These are phyloP conservation scores for Ganoderma meredithae DNA, from an alignment of 1,284 basidiomycete species.

Conservation along the genomic window DNA sequence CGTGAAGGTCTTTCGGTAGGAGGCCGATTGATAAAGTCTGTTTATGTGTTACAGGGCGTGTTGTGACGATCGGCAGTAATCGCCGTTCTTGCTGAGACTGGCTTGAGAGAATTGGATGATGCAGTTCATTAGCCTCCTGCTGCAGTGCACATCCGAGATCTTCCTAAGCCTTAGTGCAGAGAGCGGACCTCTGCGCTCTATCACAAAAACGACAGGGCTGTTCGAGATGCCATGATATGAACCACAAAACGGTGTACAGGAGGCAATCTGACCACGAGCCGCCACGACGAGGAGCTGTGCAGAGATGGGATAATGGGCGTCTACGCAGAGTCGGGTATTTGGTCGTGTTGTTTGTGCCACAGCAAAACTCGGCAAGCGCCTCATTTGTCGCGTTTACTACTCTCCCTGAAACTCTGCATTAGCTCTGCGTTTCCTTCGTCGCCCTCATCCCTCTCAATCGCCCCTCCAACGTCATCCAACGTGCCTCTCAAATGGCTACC, in stretches of 20 bases:
- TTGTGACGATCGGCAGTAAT: neutral
- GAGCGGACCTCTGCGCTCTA: neutral
- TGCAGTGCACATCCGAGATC: neutral
- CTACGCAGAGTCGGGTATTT: slow-evolving; percentile 29
- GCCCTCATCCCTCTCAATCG: slow-evolving; percentile 32
- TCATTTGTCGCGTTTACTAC: slow-evolving; percentile 35
- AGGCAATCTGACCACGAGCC: neutral
- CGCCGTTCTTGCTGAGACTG: neutral
- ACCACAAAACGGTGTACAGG: neutral
- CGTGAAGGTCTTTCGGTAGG: neutral
- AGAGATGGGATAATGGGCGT: slow-evolving; percentile 16
- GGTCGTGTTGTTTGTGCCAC: slow-evolving; percentile 37
- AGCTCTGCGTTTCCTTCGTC: slow-evolving; percentile 17
- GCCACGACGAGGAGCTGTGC: neutral
- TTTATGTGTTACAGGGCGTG: neutral
- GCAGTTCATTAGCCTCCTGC: neutral
- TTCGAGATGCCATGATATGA: neutral
- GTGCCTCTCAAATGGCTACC: slow-evolving; percentile 43
- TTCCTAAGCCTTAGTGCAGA: neutral
- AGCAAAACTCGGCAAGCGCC: slow-evolving; percentile 36
- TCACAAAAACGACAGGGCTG: neutral
- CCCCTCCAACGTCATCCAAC: slow-evolving; percentile 18
- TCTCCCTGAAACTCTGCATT: slow-evolving; percentile 20
- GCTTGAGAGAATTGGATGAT: neutral
- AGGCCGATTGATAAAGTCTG: neutral